A percentile compares a stretch with the other conserved stretches of the same genome.
phyloP scores from a whole-genome alignment of 2,329 filamentous ascomycete genomes.

The Fusarium euwallaceae region DNA sequence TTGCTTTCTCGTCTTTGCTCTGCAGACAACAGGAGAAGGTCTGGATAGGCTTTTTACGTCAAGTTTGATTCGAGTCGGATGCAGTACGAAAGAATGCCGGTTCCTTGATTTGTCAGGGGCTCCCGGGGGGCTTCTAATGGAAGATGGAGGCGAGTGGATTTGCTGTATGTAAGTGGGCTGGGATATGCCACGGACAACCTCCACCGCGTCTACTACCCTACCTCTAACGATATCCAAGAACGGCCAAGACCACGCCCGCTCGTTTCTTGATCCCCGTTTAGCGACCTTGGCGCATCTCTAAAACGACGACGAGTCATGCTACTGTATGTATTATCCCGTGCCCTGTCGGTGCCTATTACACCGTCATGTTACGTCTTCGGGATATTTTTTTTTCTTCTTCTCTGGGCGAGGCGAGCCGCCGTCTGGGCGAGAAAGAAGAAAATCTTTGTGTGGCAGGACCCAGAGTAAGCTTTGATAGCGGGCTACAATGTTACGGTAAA shows the following conservation, averaged over 20 bases:
- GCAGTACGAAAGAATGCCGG: conserved; percentile 9
- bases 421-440: not conserved
- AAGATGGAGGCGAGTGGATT: not conserved
- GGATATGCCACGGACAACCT: conserved; percentile 2
- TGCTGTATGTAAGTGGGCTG: not conserved
- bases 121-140: not conserved
- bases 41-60: conserved; percentile 14
- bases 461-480: not conserved
- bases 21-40: not conserved
- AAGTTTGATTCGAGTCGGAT: conserved; percentile 3
- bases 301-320: conserved; percentile 22
- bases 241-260: not conserved
- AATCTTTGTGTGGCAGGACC: not conserved
- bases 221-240: not conserved
- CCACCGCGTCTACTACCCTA: not conserved
- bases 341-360: not conserved
- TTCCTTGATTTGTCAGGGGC: conserved; percentile 10
- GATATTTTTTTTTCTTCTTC: not conserved
- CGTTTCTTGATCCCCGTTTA: conserved; percentile 7
- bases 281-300: conserved; percentile 28
- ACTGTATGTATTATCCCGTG: not conserved
- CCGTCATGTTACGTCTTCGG: not conserved
- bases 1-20: conserved; percentile 11
- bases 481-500: not conserved
- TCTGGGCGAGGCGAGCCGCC: not conserved